These are phyloP conservation scores for Skeletonema marinoi DNA, from an alignment of 108 stramenopile genomes.

Conservation along the genomic window DNA sequence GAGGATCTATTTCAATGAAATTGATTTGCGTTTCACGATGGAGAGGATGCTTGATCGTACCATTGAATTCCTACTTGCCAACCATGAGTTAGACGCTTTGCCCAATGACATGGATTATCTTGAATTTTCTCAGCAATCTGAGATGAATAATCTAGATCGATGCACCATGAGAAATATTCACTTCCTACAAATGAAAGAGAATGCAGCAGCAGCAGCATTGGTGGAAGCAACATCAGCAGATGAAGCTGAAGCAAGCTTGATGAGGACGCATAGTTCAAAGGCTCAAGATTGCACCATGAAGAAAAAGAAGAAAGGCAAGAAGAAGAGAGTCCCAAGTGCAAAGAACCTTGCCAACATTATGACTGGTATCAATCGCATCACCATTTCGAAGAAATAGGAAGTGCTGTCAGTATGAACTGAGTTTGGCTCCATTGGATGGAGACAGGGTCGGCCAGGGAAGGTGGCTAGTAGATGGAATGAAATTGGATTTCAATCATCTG, in stretches of 20 bases:
- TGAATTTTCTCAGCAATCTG: background rate
- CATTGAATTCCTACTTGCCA: background rate
- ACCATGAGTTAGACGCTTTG: background rate
- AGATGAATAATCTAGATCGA: background rate
- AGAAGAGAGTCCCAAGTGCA: constrained; percentile 1
- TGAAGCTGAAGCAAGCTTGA: background rate
- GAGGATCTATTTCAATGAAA: background rate
- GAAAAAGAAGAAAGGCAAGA: constrained; percentile 7
- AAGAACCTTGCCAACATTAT: constrained; percentile 1
- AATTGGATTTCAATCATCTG: constrained; percentile 2
- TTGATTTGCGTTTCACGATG: background rate
- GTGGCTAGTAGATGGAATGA: background rate
- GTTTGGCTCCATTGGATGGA: background rate
- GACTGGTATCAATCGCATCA: background rate
- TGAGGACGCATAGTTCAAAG: background rate
- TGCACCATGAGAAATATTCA: constrained; percentile 8
- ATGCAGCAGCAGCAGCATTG: background rate
- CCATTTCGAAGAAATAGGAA: background rate
- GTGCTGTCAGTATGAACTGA: background rate
- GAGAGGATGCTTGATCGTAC: constrained; percentile 16
- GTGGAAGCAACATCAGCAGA: background rate
- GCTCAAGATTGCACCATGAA: background rate
- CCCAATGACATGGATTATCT: constrained; percentile 5
- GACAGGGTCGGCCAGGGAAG: background rate
- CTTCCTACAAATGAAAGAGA: constrained; percentile 1